Evolutionary conservation across 768 basidiomycete species (phyloP).

Genomic region (Auricularia sp.): DNA sequence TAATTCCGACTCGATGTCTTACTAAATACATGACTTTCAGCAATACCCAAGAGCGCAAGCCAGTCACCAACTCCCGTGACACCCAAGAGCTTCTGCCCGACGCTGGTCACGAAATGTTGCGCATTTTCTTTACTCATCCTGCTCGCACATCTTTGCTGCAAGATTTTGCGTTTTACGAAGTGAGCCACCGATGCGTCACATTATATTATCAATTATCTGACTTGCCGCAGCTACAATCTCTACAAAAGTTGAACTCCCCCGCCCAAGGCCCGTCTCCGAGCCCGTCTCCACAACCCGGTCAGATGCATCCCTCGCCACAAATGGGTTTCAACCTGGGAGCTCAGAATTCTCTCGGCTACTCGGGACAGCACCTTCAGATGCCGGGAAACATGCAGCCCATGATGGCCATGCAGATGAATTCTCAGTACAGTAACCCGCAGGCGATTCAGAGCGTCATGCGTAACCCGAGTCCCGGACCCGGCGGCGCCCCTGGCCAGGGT

Average conservation of each 20-base stretch:
- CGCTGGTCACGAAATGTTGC: slow-evolving; percentile 92
- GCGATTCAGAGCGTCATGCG: slow-evolving; percentile 82
- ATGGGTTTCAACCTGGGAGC: slow-evolving; percentile 30
- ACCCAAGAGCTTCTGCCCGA: slow-evolving; percentile 95
- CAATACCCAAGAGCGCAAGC: slow-evolving; percentile 96
- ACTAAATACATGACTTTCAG: slow-evolving; percentile 29
- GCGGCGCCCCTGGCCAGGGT: neutral
- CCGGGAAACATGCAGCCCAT: slow-evolving; percentile 40
- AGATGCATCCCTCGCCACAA: slow-evolving; percentile 32
- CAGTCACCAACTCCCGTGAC: slow-evolving; percentile 95
- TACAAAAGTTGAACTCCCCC: slow-evolving; percentile 50
- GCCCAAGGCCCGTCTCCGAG: slow-evolving; percentile 21
- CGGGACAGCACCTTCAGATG: slow-evolving; percentile 33
- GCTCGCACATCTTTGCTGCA: slow-evolving; percentile 88
- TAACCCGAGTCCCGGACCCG: slow-evolving; percentile 59
- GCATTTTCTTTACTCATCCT: slow-evolving; percentile 90
- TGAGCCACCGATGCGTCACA: slow-evolving; percentile 22
- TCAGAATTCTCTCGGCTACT: slow-evolving; percentile 47
- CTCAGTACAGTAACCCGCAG: slow-evolving; percentile 49
- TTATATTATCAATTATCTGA: slow-evolving; percentile 2
- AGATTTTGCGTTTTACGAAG: slow-evolving; percentile 89
- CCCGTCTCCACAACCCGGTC: slow-evolving; percentile 30
- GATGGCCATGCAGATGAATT: slow-evolving; percentile 49
- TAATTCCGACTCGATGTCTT: neutral
- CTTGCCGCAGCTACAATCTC: slow-evolving; percentile 58